Evolutionary conservation across 129 eudicot species (phyloP), one percentile per base, ranked within the genome.

Genomic region (Mikania micrantha): DNA sequence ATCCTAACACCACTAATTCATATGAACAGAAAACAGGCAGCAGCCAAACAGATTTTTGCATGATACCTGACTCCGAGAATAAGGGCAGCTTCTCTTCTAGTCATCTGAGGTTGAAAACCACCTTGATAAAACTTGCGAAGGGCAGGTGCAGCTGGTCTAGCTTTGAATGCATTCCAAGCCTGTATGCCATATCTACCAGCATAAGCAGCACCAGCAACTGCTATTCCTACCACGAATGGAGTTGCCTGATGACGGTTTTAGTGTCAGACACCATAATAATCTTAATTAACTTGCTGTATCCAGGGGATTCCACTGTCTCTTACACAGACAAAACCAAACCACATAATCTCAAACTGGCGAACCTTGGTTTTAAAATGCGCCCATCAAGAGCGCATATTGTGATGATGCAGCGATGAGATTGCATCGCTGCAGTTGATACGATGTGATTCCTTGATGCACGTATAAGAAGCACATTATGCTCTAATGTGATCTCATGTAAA

Each of bases 71-170:
- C 84, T 38, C 98, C 96, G 76, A 92, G 98, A 76, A 92, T 85
- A 31, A 88, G 96, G 16, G 98, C 88, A 7, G 96, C 96, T 80
- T 92, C 98, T 60, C 98, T 83, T 70, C 83, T 82, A n/a, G 95
- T 92, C 98, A 92, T 88, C 44, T 77, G 75, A 29, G 82, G 87
- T 65, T 88, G 95, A 34, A 92, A 92, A 69, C 98, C 98, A 3
- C 98, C 98, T 74, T 84, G 87, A 58, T 88, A 88, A 44, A 92
- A 92, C 73, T 80, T 85, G 65, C 96, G 85, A 27, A 88, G 61
- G 64, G 85, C 73, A 13, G 87, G 73, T 42, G 79, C 69, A 47
- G 87, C 90, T 64, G 97, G 97, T 71, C 98, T 77, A 64, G 96
- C 84, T 82, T 85, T 92, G 67, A 83, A 84, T 17, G 96, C 89